Base-by-base conservation (phyloP, 306 rosid genomes). In the Citrullus mucosospermus region DNA sequence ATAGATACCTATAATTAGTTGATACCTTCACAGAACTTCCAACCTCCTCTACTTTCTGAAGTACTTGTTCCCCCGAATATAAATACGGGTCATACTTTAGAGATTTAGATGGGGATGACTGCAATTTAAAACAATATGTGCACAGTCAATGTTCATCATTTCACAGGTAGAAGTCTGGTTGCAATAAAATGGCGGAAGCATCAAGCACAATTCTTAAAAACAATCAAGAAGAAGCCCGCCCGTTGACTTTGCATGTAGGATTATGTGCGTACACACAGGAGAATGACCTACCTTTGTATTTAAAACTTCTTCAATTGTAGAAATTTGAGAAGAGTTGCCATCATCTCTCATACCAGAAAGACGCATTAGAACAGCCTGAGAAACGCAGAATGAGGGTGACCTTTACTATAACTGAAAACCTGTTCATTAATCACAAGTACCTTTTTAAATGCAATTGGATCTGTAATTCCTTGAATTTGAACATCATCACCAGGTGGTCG, bases 21-120 rank as follows among this genome's bases (percentile, higher is more conserved):
- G 80, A 58, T 90, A 91, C 97, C 97, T 91, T 92, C 72, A 92
- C 89, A 54, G 96, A 90, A 88, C 83, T 92, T 87, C 92, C 97
- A 88, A 92, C 87, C 86, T 95, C 98, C 80, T 92, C 98, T 20
- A 95, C 90, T 80, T 91, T 95, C 81, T 92, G 98, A 81, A 95
- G 70, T 66, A 92, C 66, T 81, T 79, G 83, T 80, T 95, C 93
- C 81, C 87, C 89, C 18, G 85, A 83, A 75, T 81, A 81, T 34
- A 84, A 78, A 78, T 79, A 78, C 4, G 86, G 84, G 70, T 90
- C 97, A 7, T 85, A 83, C 83, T 83, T 89, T 3, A 59, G 73
- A 63, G 96, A 81, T 84, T 86, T 92, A 58, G 96, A 86, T 14
- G 95, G 93, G 75, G 97, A 88, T 79, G 79, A 53, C 88, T 88